Evolutionary conservation across 1,284 basidiomycete genomes (phyloP).

Genomic region (Sparassis latifolia): DNA sequence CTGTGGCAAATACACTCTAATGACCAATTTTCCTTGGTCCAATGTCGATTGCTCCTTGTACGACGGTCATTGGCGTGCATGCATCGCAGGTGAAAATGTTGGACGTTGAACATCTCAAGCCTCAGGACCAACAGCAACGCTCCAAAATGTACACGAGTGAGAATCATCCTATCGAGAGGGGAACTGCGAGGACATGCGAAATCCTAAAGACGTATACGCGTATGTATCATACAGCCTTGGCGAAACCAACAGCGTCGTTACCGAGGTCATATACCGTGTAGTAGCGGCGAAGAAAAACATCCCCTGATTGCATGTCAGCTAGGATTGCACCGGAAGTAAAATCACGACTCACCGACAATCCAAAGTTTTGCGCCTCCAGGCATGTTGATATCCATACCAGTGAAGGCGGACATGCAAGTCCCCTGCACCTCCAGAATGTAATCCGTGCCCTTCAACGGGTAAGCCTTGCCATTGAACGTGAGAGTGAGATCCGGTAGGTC

Average conservation of each 20-base stretch:
- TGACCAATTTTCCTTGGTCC: too few relatives aligned
- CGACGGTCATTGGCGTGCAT: too few relatives aligned
- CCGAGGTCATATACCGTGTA: constrained; percentile 94
- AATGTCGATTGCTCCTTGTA: too few relatives aligned
- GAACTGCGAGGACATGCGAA: too few relatives aligned
- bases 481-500: constrained; percentile 84
- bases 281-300: constrained; percentile 84
- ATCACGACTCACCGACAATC: constrained; percentile 73
- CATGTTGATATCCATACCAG: constrained; percentile 86
- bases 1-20: too few relatives aligned
- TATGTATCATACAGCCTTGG: constrained; percentile 26
- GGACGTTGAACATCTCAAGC: too few relatives aligned
- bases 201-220: too few relatives aligned
- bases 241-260: constrained; percentile 84
- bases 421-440: constrained; percentile 88
- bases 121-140: too few relatives aligned
- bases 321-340: not conserved
- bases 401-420: constrained; percentile 94
- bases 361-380: constrained; percentile 86
- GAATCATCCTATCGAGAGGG: too few relatives aligned
- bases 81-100: too few relatives aligned
- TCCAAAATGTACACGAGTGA: too few relatives aligned
- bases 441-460: constrained; percentile 78
- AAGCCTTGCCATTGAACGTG: constrained; percentile 77
- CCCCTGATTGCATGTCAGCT: constrained; percentile 40